Base-by-base conservation (phyloP, 805 yeast genomes). In the Barnettozyma siamensis region DNA sequence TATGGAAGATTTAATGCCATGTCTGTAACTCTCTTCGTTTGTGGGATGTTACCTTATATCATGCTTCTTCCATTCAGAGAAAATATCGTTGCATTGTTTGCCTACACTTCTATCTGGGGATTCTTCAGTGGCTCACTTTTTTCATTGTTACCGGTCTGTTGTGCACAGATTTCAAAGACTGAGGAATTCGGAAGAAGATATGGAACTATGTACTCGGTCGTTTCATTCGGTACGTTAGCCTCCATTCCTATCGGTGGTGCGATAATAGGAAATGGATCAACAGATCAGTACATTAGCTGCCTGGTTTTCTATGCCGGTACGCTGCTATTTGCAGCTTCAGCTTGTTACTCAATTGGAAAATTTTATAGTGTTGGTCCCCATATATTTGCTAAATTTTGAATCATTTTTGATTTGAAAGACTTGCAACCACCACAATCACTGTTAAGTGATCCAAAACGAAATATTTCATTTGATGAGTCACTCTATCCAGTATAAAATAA, bases 161-260 rank as follows among this genome's bases (percentile, higher is more conserved):
- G 78, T 45, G 80, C 78, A 2, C 78, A 76, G 43, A 73, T 78
- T 28, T 73, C 80, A 17, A 71, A 69, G 39, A 69, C 72, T 11
- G 72, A 73, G 37, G 70, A 64, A 41, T 75, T 72, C 55, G 81
- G 81, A 24, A 69, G 66, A 55, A 65, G 76, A 15, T 75, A 74
- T 47, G 75, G 80, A 3, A 72, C 79, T 8, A 71, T 78, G 60
- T 80, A 78, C 55, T 73, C 74, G 31, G 63, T 76, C 49, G 81
- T 76, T 13, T 70, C 83, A 1, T 67, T 78, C 49, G 75, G 70
- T n/a, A 65, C 68, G n/a, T 57, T 76, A 31, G 63, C 70, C 2
- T 67, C 72, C 15, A 62, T 75, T 20, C 80, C 80, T 9, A 60
- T 72, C 19, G 70, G 76, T 1, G 73, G 79, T 38, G 72, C 73